A percentile compares a stretch with the other conserved stretches of the same genome.
Evolutionary conservation across 345 rosid species (phyloP).

Genomic region (Euphorbia tirucalli): DNA sequence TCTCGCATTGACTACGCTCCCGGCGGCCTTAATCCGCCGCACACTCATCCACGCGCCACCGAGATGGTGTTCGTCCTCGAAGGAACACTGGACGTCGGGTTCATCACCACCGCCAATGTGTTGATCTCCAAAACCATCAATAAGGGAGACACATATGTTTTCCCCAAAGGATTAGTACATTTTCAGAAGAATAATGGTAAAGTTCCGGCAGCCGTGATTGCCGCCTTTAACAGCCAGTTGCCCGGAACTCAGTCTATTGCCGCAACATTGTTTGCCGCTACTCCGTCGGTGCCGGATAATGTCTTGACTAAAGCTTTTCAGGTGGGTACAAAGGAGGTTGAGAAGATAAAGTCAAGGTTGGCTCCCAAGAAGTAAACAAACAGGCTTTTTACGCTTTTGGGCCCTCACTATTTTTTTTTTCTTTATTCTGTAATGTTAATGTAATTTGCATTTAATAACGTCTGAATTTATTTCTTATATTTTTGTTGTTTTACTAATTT

Average conservation of each 20-base stretch:
- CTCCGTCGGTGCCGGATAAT: constrained; percentile 24
- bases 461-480: not conserved
- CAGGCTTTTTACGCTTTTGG: not conserved
- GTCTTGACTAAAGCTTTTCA: constrained; percentile 26
- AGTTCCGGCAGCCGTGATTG: constrained; percentile 16
- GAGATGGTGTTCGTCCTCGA: constrained; percentile 29
- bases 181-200: constrained; percentile 27
- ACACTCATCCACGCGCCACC: constrained; percentile 34
- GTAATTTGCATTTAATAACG: not conserved
- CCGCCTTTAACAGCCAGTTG: constrained; percentile 35
- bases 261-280: constrained; percentile 22
- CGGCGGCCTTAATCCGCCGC: constrained; percentile 29
- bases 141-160: constrained; percentile 23
- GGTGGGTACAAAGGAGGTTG: constrained; percentile 20
- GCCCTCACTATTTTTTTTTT: not conserved
- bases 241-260: constrained; percentile 29
- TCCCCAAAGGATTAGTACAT: constrained; percentile 28
- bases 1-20: constrained; percentile 32
- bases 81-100: constrained; percentile 28
- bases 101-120: constrained; percentile 29
- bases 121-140: constrained; percentile 20
- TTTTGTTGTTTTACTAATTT: not conserved
- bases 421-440: not conserved
- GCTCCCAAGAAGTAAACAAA: constrained; percentile 21
- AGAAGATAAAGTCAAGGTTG: constrained; percentile 24